Evolutionary conservation across 768 basidiomycete species (phyloP).

Genomic region (Lentinula detonsa): DNA sequence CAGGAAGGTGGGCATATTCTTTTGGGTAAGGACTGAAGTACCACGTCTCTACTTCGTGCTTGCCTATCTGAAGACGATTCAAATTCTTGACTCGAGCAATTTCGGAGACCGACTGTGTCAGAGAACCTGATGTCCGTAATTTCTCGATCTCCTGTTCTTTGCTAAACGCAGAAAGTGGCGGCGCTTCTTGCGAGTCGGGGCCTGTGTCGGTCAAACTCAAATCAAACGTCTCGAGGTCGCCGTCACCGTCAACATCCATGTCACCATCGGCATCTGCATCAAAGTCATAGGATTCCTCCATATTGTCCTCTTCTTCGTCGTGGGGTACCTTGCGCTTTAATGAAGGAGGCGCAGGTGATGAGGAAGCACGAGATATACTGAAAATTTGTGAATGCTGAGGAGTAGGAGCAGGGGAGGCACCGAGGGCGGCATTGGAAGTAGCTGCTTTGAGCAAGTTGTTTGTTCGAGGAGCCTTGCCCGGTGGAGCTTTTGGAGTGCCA

Average conservation of each 20-base stretch:
- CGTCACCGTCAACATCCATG: constrained; percentile 71
- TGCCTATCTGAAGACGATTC: constrained; percentile 93
- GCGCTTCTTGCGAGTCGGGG: constrained; percentile 39
- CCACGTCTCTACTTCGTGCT: constrained; percentile 98
- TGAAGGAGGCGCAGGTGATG: constrained; percentile 52
- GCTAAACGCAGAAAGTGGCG: constrained; percentile 65
- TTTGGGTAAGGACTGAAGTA: constrained; percentile 99
- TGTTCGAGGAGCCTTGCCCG: constrained; percentile 58
- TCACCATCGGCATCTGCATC: constrained; percentile 65
- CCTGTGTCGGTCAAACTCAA: constrained; percentile 47
- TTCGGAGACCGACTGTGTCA: constrained; percentile 98
- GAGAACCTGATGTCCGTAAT: constrained; percentile 93
- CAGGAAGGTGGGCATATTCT: constrained; percentile 93
- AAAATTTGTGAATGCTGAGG: constrained; percentile 29
- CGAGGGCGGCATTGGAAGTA: constrained; percentile 57
- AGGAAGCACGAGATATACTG: constrained; percentile 29
- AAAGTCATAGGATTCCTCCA: constrained; percentile 48
- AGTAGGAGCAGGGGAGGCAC: constrained; percentile 53
- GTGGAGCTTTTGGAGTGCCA: constrained; percentile 46
- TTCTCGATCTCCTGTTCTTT: constrained; percentile 99
- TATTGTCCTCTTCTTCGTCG: constrained; percentile 62
- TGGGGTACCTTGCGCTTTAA: constrained; percentile 65
- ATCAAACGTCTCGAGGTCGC: constrained; percentile 66
- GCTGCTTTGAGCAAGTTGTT: constrained; percentile 62
- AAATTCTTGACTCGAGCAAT: constrained; percentile 98